A percentile compares a stretch with the other conserved stretches of the same genome.
phyloP scores from a whole-genome alignment of 2,329 filamentous ascomycete genomes.

The Myriosclerotinia curreyana region DNA sequence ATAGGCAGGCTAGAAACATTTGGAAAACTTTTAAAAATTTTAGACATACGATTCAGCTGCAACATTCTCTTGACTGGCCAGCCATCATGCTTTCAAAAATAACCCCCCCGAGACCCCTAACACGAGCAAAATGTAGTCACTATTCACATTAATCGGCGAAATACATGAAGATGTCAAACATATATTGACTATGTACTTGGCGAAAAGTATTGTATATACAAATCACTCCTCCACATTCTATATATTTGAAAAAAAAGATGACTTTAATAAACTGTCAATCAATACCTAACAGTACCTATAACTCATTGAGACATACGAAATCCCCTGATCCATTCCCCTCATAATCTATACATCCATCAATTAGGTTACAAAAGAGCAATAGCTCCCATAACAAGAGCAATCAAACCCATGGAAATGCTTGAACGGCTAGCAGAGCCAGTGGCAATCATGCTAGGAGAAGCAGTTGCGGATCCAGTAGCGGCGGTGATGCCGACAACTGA shows the following conservation, averaged over 20 bases:
- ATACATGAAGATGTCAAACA: not conserved
- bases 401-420: conserved; percentile 1
- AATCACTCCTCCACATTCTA: not conserved
- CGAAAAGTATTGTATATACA: not conserved
- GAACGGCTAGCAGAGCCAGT: conserved; percentile 17
- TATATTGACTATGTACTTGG: not conserved
- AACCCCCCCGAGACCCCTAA: too few relatives aligned
- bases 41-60: too few relatives aligned
- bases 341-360: not conserved
- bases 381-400: conserved; percentile 7
- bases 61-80: too few relatives aligned
- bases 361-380: conserved; percentile 16
- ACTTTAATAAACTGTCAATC: conserved; percentile 9
- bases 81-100: too few relatives aligned
- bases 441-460: not conserved
- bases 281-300: not conserved
- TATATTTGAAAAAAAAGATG: conserved; percentile 1
- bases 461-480: not conserved
- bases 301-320: conserved; percentile 13
- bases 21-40: too few relatives aligned
- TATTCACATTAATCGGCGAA: not conserved
- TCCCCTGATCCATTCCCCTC: not conserved
- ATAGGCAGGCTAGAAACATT: too few relatives aligned
- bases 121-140: too few relatives aligned
- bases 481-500: not conserved